Evolutionary conservation across 179 eudicot species (phyloP).

Genomic region (Amaranthus tricolor): DNA sequence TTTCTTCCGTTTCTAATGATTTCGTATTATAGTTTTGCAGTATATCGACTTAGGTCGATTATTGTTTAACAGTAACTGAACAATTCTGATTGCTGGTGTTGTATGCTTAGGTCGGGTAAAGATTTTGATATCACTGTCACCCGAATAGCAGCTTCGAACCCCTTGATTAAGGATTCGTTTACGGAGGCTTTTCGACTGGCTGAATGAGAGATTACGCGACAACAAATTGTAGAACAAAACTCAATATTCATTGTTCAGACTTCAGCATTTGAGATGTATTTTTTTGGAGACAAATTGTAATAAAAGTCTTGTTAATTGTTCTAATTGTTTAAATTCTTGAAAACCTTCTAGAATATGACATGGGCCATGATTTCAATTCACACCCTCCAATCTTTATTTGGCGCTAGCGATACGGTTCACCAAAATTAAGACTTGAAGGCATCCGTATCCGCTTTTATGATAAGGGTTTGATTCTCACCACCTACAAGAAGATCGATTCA

Average conservation of each 20-base stretch:
- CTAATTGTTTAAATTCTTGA: conserved; percentile 7
- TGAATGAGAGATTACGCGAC: conserved; percentile 30
- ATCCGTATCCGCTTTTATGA: too few species aligned
- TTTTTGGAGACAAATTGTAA: neutral
- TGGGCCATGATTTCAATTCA: neutral
- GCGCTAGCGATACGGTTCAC: too few species aligned
- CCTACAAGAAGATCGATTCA: too few species aligned
- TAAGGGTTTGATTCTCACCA: too few species aligned
- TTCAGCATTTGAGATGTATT: conserved; percentile 13
- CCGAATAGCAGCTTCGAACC: conserved; percentile 80
- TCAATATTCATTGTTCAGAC: conserved; percentile 19
- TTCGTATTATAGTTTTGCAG: neutral
- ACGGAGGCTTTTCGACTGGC: conserved; percentile 52
- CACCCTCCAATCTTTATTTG: too few species aligned
- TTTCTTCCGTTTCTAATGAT: neutral
- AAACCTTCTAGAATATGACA: neutral
- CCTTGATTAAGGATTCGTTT: conserved; percentile 57
- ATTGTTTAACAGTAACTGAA: neutral
- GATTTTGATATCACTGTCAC: conserved; percentile 70
- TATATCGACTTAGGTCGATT: neutral
- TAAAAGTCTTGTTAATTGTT: conserved; percentile 1
- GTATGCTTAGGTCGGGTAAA: conserved; percentile 59
- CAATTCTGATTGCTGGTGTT: conserved; percentile 1
- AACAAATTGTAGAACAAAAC: conserved; percentile 2
- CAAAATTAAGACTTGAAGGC: too few species aligned